Evolutionary conservation across 176 grass and related monocot species (phyloP).

Genomic region (Metroxylon sagu): DNA sequence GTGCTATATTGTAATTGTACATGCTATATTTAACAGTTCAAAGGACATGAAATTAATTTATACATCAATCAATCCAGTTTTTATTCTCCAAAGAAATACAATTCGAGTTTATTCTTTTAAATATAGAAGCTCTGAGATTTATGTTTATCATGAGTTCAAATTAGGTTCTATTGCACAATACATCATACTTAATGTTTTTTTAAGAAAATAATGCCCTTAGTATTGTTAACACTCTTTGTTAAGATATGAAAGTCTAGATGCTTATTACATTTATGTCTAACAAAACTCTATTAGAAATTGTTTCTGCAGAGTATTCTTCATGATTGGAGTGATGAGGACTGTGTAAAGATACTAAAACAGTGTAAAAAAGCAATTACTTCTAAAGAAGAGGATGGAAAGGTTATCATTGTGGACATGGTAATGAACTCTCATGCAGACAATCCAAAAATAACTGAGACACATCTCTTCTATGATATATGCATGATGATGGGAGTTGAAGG

Average conservation of each 20-base stretch:
- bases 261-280: not conserved
- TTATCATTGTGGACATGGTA: slow-evolving; percentile 38
- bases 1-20: no score
- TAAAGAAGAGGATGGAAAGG: slow-evolving; percentile 26
- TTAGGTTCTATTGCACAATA: no score
- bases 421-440: slow-evolving; percentile 13
- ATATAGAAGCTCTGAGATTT: no score
- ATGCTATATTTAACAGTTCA: no score
- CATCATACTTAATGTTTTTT: no score
- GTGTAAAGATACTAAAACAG: slow-evolving; percentile 27
- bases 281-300: not conserved
- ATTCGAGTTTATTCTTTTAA: no score
- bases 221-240: no score
- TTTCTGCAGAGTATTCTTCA: slow-evolving; percentile 35
- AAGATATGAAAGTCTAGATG: not conserved
- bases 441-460: not conserved
- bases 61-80: no score
- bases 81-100: no score
- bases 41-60: no score
- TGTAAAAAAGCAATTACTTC: slow-evolving; percentile 33
- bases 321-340: slow-evolving; percentile 28
- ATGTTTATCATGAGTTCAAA: no score
- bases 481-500: slow-evolving; percentile 20
- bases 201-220: no score
- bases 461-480: slow-evolving; percentile 17